These are phyloP conservation scores for Pezicula neosporulosa DNA, from an alignment of 2,329 filamentous ascomycete genomes.

Conservation along the genomic window DNA sequence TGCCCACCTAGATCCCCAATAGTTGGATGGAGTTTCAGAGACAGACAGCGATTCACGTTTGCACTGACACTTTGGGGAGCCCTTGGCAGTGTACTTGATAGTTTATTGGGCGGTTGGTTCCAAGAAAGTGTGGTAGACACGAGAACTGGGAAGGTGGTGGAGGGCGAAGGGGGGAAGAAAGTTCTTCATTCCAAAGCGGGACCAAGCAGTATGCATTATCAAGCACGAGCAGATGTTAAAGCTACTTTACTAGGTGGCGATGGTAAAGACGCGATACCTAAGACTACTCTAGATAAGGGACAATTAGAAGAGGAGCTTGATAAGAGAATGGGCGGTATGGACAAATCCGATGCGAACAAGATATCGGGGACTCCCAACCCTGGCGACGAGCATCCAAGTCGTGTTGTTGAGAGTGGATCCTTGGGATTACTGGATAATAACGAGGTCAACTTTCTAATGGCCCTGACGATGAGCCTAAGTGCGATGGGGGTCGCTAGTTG, in stretches of 20 bases:
- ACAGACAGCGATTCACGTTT: slow-evolving; percentile 43
- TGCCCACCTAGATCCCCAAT: slow-evolving; percentile 39
- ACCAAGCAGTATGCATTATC: slow-evolving; percentile 25
- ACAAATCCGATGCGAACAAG: slow-evolving; percentile 47
- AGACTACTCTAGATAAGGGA: slow-evolving; percentile 32
- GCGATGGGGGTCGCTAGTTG: slow-evolving; percentile 65
- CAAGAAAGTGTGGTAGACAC: slow-evolving; percentile 86
- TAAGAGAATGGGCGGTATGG: slow-evolving; percentile 33
- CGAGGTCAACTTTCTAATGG: slow-evolving; percentile 92
- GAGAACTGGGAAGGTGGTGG: slow-evolving; percentile 80
- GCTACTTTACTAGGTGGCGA: slow-evolving; percentile 40
- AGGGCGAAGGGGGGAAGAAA: slow-evolving; percentile 71
- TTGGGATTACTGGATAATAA: slow-evolving; percentile 88
- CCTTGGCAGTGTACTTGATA: slow-evolving; percentile 81
- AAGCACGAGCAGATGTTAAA: slow-evolving; percentile 36
- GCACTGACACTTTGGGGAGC: slow-evolving; percentile 69
- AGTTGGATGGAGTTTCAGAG: slow-evolving; percentile 50
- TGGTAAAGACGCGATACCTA: slow-evolving; percentile 39
- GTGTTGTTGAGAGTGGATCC: slow-evolving; percentile 57
- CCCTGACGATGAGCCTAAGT: slow-evolving; percentile 72
- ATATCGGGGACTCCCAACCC: slow-evolving; percentile 50
- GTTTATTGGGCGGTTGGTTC: slow-evolving; percentile 77
- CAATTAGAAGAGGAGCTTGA: slow-evolving; percentile 33
- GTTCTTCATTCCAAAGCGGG: slow-evolving; percentile 41
- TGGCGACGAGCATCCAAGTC: slow-evolving; percentile 45